Conservation (phyloP, 2,329 filamentous ascomycete genomes). For the Aspergillus candidus region DNA sequence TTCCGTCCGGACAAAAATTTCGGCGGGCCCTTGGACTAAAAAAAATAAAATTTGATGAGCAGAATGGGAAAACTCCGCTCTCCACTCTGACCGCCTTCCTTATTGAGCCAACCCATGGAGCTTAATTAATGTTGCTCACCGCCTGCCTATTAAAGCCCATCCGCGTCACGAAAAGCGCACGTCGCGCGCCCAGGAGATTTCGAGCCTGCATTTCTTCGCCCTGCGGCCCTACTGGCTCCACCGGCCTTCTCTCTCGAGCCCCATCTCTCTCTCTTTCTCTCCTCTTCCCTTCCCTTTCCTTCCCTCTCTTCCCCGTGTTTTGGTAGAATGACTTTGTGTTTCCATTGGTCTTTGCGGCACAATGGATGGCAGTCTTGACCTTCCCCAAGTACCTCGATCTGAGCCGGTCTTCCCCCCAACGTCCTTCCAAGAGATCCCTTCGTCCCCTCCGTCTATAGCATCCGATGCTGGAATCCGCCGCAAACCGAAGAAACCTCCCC, state of each 20-base stretch:
- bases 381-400: conserved; percentile 30
- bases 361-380: conserved; percentile 29
- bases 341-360: conserved; percentile 17
- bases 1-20: conserved; percentile 9
- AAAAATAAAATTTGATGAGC: conserved; percentile 17
- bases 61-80: conserved; percentile 9
- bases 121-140: conserved; percentile 10
- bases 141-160: conserved; percentile 11
- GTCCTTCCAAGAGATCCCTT: conserved; percentile 32
- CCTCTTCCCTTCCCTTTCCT: not conserved
- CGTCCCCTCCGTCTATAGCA: conserved; percentile 38
- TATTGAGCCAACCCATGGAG: not conserved
- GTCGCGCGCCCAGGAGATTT: conserved; percentile 16
- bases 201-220: conserved; percentile 2
- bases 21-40: conserved; percentile 10
- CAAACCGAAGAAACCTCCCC: conserved; percentile 41
- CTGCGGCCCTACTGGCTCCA: conserved; percentile 13
- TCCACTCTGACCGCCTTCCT: conserved; percentile 16
- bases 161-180: conserved; percentile 25
- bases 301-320: conserved; percentile 2
- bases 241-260: conserved; percentile 14
- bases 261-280: conserved; percentile 4
- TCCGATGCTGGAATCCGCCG: conserved; percentile 33
- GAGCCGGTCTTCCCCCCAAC: conserved; percentile 28
- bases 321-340: conserved; percentile 18